Evolutionary conservation across 2,329 filamentous ascomycete species (phyloP).

Genomic region (Teratosphaeriaceae sp.): DNA sequence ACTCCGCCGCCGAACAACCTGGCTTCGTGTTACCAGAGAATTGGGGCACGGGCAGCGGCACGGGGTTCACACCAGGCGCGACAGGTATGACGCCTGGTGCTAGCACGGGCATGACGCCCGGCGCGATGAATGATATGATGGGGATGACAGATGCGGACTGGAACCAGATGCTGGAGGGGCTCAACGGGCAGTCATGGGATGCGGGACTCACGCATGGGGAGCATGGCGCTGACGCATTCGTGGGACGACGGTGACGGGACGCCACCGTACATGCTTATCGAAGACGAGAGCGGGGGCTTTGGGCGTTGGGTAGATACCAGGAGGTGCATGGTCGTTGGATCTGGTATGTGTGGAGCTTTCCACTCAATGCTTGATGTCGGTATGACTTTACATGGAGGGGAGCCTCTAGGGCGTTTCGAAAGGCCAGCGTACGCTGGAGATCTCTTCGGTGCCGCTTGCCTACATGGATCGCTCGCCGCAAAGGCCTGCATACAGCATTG

Average conservation of each 20-base stretch:
- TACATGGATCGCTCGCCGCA: too few relatives aligned
- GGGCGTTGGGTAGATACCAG: background rate
- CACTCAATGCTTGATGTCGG: too few relatives aligned
- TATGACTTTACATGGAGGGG: too few relatives aligned
- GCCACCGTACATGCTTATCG: too few relatives aligned
- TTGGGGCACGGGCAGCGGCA: slow-evolving; percentile 5
- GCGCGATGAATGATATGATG: slow-evolving; percentile 20
- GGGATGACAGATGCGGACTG: slow-evolving; percentile 26
- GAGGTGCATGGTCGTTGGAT: too few relatives aligned
- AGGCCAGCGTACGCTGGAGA: too few relatives aligned
- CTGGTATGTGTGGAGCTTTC: too few relatives aligned
- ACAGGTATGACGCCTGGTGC: slow-evolving; percentile 8
- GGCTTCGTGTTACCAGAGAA: slow-evolving; percentile 17
- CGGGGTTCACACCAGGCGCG: slow-evolving; percentile 14
- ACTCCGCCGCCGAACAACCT: slow-evolving; percentile 10
- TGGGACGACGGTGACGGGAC: background rate
- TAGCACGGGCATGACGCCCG: slow-evolving; percentile 12
- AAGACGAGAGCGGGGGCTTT: too few relatives aligned
- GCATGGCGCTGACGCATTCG: background rate
- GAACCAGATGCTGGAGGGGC: slow-evolving; percentile 22
- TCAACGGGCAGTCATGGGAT: slow-evolving; percentile 9
- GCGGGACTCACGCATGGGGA: background rate
- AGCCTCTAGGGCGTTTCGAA: too few relatives aligned
- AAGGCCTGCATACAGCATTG: too few relatives aligned
- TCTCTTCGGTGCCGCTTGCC: too few relatives aligned